phyloP scores from a whole-genome alignment of 805 yeast species.

The Hanseniaspora lachancei region DNA sequence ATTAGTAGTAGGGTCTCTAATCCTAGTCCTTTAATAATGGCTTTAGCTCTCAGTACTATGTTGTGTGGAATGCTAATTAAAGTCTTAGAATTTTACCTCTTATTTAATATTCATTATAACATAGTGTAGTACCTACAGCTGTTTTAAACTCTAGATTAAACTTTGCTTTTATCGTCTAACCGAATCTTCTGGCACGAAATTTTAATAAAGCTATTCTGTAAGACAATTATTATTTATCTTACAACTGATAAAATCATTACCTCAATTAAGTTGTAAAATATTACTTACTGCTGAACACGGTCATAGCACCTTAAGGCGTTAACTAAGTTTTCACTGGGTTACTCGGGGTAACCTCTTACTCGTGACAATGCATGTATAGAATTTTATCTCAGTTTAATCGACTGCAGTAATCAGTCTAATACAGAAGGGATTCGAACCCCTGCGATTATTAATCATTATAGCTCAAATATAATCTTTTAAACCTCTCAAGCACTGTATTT shows the following conservation, averaged over 20 bases:
- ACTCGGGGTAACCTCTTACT: background rate
- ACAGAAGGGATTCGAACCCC: slow-evolving; percentile 15
- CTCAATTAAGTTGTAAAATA: slow-evolving; percentile 5
- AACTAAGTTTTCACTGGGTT: background rate
- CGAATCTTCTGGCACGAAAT: slow-evolving; percentile 11
- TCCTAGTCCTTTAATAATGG: background rate
- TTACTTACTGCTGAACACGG: slow-evolving; percentile 9
- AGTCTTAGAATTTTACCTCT: slow-evolving; percentile 3
- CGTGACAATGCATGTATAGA: background rate
- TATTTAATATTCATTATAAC: background rate
- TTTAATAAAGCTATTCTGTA: background rate
- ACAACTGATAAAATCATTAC: slow-evolving; percentile 3
- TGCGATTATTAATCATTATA: slow-evolving; percentile 12
- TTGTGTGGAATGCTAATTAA: background rate
- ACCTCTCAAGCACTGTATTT: slow-evolving; percentile 16
- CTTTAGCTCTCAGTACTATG: background rate
- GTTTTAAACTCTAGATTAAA: slow-evolving; percentile 4
- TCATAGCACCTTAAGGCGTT: background rate
- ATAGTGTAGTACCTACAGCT: background rate
- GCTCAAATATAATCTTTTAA: slow-evolving; percentile 15
- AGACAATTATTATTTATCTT: background rate
- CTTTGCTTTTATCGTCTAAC: slow-evolving; percentile 6
- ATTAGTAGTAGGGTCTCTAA: slow-evolving; percentile 5
- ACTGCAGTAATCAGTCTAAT: slow-evolving; percentile 3
- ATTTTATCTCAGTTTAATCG: background rate